Evolutionary conservation across 306 rosid genomes (phyloP).

Genomic region (Castanea sativa): DNA sequence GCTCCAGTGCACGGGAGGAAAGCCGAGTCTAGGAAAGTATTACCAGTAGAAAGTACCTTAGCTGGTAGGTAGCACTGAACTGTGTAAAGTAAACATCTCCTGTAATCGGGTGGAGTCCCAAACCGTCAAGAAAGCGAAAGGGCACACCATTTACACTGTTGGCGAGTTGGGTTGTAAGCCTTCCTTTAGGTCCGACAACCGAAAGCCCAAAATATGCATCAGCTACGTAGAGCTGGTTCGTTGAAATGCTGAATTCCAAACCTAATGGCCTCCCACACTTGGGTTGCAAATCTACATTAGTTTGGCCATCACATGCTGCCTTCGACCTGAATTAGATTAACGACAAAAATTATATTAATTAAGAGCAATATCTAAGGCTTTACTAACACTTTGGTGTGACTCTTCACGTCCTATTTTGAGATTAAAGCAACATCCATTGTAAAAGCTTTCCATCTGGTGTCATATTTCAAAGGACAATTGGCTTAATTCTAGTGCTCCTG

Average conservation of each 20-base stretch:
- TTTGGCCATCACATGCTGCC: conserved; percentile 45
- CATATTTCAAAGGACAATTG: no score
- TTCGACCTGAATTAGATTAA: conserved; percentile 27
- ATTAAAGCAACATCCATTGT: no score
- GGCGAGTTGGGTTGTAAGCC: conserved; percentile 23
- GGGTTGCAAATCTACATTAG: conserved; percentile 30
- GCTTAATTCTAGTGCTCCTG: no score
- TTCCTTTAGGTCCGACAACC: conserved; percentile 14
- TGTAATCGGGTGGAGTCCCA: conserved; percentile 37
- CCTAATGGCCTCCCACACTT: conserved; percentile 61
- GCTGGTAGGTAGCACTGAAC: conserved; percentile 27
- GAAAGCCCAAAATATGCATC: conserved; percentile 46
- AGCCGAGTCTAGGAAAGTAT: no score
- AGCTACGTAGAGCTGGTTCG: conserved; percentile 31
- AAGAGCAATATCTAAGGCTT: neutral
- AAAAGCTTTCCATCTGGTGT: no score
- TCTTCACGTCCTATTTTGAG: no score
- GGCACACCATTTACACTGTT: neutral
- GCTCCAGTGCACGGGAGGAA: no score
- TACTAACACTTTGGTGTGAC: no score
- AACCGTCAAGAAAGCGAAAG: conserved; percentile 19
- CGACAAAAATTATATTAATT: no score
- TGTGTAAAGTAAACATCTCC: conserved; percentile 47
- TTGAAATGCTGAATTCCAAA: conserved; percentile 30
- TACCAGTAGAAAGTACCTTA: conserved; percentile 13